Base-by-base conservation (phyloP, 345 rosid genomes). In the Aquilaria yunnanensis region DNA sequence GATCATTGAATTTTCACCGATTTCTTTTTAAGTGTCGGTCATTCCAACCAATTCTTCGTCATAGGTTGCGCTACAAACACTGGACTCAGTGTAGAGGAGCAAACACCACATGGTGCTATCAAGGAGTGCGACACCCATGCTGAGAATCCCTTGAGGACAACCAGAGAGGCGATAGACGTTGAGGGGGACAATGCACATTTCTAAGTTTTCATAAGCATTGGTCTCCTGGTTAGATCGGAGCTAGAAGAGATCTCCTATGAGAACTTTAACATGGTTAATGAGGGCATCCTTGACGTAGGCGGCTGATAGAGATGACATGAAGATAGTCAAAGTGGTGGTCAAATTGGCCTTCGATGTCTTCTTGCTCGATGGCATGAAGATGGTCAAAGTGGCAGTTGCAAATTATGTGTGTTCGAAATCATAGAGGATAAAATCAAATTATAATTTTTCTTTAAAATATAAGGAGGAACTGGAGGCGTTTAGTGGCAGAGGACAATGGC, bases 241-340 rank as follows among this genome's bases (percentile, higher is more conserved):
- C 51, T 79, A 62, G 29, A 81, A 80, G 12, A 95, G 71, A 11
- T 83, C 81, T 53, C 76, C 81, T 0, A 89, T 65, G 23, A 76
- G 78, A 45, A 87, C 97, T 7, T 80, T 76, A 1, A 89, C 90
- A 0, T 84, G 81, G 3, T 96, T 96, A 10, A 89, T 76, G 14
- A 83, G 79, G 0, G 84, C 87, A 47, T 91, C 96, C 6, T 83
- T 83, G 6, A 87, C 82, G 97, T 96, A 95, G 0, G 99, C 92
- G 0, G 96, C 92, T 0, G 96, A 48, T 85, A 95, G 46, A 95
- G 23, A 23, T 23, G 23, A 23, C 23, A 23, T 23, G 23, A 23
- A 23, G 23, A 23, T 23, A 23, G 23, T 23, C 23, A 23, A 23
- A 23, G 23, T 23, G 23, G 1, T 1, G 23, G 23, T 23, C 23